A percentile compares a stretch with the other conserved stretches of the same genome.
phyloP scores from a whole-genome alignment of 1,139 yeast species.

The Lodderomyces pseudojiufengensis region DNA sequence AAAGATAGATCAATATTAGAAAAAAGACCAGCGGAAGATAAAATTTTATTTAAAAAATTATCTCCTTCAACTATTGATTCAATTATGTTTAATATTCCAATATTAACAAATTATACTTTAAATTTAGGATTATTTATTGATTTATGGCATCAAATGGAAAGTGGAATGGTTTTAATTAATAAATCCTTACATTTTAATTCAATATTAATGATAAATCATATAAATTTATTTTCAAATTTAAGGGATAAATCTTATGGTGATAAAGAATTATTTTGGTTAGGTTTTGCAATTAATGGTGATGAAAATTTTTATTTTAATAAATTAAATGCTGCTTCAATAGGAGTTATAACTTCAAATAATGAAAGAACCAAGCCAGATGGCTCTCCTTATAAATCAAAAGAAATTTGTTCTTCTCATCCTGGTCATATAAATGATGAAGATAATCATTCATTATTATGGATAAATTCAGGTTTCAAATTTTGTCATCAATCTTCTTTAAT shows the following conservation, averaged over 20 bases:
- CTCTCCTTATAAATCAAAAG: slow-evolving; percentile 20
- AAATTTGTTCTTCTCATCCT: slow-evolving; percentile 44
- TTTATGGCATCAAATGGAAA: slow-evolving; percentile 31
- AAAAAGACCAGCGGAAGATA: slow-evolving; percentile 21
- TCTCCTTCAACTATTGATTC: slow-evolving; percentile 29
- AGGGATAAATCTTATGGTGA: slow-evolving; percentile 28
- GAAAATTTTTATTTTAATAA: slow-evolving; percentile 30
- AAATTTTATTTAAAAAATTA: slow-evolving; percentile 23
- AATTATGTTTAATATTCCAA: slow-evolving; percentile 30
- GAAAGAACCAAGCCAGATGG: slow-evolving; percentile 22
- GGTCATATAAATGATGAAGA: slow-evolving; percentile 37
- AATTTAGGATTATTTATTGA: slow-evolving; percentile 26
- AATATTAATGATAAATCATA: slow-evolving; percentile 26
- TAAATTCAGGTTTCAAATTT: slow-evolving; percentile 31
- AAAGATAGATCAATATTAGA: slow-evolving; percentile 30
- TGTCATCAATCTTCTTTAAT: slow-evolving; percentile 28
- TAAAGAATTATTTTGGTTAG: slow-evolving; percentile 35
- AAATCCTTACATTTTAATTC: slow-evolving; percentile 28
- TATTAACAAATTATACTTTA: slow-evolving; percentile 22
- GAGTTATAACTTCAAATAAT: slow-evolving; percentile 22
- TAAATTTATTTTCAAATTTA: slow-evolving; percentile 25
- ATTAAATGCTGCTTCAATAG: slow-evolving; percentile 28
- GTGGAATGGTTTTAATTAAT: slow-evolving; percentile 30
- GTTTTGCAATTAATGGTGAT: slow-evolving; percentile 31
- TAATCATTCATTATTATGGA: slow-evolving; percentile 27